Conservation (phyloP, 1,139 yeast genomes). For the Suhomyces yuchorum region DNA sequence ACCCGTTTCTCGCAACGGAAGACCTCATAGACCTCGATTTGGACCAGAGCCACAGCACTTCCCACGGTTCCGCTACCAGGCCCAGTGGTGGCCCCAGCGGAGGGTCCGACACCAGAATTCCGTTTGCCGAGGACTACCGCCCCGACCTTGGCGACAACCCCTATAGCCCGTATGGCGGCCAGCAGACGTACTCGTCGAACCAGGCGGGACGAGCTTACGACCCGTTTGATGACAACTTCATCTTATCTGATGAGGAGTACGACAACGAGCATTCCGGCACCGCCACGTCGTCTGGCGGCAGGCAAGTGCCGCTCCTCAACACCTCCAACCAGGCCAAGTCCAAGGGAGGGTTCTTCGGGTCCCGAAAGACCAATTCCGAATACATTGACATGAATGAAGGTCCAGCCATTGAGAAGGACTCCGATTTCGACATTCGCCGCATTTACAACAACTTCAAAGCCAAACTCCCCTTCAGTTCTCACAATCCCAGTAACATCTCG, state of each 20-base stretch:
- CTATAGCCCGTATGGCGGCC: constrained; percentile 12
- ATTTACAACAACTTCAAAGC: constrained; percentile 49
- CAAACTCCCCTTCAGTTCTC: constrained; percentile 30
- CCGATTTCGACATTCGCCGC: constrained; percentile 60
- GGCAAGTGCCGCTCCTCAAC: constrained; percentile 31
- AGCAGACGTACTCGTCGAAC: constrained; percentile 4
- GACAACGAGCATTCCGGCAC: constrained; percentile 15
- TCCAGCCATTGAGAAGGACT: constrained; percentile 16
- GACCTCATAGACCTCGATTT: constrained; percentile 39
- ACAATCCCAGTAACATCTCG: constrained; percentile 10
- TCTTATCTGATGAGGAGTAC: constrained; percentile 40
- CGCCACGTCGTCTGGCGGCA: constrained; percentile 8
- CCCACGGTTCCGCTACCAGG: not conserved
- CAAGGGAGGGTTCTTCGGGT: constrained; percentile 20
- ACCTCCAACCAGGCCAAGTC: constrained; percentile 21
- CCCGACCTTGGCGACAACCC: constrained; percentile 11
- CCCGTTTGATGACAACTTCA: constrained; percentile 42
- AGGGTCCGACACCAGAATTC: not conserved
- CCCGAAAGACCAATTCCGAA: constrained; percentile 13
- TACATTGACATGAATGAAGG: constrained; percentile 20
- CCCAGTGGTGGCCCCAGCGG: not conserved
- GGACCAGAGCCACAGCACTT: constrained; percentile 2
- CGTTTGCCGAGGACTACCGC: constrained; percentile 2
- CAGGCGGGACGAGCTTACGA: constrained; percentile 15
- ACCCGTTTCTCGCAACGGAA: constrained; percentile 15